Evolutionary conservation across 1,284 basidiomycete species (phyloP), one percentile per base, ranked within the genome.

Genomic region (Lignosus rhinocerotis): DNA sequence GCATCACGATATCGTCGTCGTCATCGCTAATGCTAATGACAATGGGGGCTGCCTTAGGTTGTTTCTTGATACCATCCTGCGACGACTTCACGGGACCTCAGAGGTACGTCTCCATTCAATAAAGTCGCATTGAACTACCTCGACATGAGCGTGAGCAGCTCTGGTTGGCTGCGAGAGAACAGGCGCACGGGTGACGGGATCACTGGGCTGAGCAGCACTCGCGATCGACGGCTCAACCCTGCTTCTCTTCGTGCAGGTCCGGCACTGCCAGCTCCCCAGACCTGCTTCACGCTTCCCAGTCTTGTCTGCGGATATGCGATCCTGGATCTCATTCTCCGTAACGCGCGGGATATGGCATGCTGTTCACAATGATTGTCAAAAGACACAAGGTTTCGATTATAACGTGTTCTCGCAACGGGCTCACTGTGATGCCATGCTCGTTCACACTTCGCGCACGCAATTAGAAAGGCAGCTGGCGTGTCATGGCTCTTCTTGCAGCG

Each of bases 391-490:
- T 31, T n/a, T 19, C 36, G 25, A 36, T 43, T 14, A 25, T 17
- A 25, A 12, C 16, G 36, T 21, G 19, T 25, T 25, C 25, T 25
- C 25, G 25, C 4, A 25, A 25, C 25, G 25, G 2, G 53, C 65
- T 45, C 14, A 68, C 67, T 53, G 21, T 68, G 65, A 25, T 68
- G 67, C 67, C 67, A 68, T 30, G 56, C 53, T 12, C 67, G 65
- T 21, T 60, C 57, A 45, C 67, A 68, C 17, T 44, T 65, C 21
- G 52, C 59, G 50, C 67, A 68, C 14, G 58, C 47, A n/a, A 68
- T 53, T 5, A 68, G 58, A 43, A 68, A 64, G 11, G 63, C 61
- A 0, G 45, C 44, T 2, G 65, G 58, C 1, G 43, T 63, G 25
- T 63, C 48, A 31, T 64, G 59, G 11, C 42, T 58, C 25, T 51